Conservation (phyloP, 257 asterid genomes). For the Gardenia jasminoides region DNA sequence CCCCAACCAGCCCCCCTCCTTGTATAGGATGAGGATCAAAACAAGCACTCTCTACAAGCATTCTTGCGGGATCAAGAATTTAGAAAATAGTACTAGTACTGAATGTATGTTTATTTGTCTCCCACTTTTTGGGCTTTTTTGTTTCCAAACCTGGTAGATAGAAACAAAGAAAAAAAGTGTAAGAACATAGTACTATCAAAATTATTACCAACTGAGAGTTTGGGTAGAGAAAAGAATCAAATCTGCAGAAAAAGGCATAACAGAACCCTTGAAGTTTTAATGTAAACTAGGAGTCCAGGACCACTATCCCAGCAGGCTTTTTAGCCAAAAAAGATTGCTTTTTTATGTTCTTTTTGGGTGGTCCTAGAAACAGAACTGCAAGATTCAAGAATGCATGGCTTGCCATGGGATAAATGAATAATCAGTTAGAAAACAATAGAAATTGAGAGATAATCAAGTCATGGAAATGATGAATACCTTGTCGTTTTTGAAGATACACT, state of each 20-base stretch:
- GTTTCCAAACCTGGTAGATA: constrained; percentile 28
- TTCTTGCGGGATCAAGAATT: constrained; percentile 22
- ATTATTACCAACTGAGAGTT: constrained; percentile 8
- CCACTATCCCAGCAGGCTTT: background rate
- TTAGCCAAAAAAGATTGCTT: background rate
- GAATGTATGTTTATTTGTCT: constrained; percentile 21
- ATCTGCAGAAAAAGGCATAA: constrained; percentile 1
- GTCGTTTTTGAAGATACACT: background rate
- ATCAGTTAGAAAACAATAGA: background rate
- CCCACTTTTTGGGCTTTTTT: constrained; percentile 18
- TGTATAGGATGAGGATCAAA: constrained; percentile 48
- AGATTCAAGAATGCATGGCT: background rate
- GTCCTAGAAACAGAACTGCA: background rate
- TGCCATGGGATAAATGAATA: background rate
- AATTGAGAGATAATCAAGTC: background rate
- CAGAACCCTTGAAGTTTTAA: background rate
- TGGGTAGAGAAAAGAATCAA: background rate
- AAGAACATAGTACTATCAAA: constrained; percentile 5
- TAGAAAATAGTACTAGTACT: background rate
- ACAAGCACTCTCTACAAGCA: constrained; percentile 52
- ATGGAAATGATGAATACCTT: background rate
- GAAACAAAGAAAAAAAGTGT: constrained; percentile 13
- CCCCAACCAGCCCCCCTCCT: constrained; percentile 42
- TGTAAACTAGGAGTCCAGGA: background rate
- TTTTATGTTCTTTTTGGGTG: background rate